These are phyloP conservation scores for Halenospora varia DNA, from an alignment of 495 filamentous ascomycete genomes.

Conservation along the genomic window DNA sequence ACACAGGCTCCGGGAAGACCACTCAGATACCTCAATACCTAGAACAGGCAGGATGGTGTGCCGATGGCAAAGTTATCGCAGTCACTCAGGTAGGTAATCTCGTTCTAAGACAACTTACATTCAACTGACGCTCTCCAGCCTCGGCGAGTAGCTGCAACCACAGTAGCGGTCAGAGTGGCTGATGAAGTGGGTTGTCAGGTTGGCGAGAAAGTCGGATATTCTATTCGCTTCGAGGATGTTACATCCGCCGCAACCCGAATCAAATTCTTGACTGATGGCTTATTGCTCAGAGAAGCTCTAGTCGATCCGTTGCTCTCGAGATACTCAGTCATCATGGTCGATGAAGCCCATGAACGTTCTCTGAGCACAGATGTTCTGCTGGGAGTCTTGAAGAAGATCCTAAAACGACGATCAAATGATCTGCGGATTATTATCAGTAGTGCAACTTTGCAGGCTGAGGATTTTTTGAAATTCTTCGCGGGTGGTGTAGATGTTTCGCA, in stretches of 20 bases:
- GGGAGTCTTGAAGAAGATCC: conserved; percentile 91
- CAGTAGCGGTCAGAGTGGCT: conserved; percentile 85
- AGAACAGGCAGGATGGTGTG: conserved; percentile 85
- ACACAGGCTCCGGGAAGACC: conserved; percentile 89
- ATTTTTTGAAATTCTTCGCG: conserved; percentile 81
- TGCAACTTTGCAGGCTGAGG: conserved; percentile 88
- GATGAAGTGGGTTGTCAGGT: conserved; percentile 89
- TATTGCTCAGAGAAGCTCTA: conserved; percentile 89
- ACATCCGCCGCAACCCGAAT: conserved; percentile 86
- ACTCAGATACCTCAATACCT: conserved; percentile 88
- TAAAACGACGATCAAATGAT: conserved; percentile 68
- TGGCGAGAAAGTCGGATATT: conserved; percentile 94
- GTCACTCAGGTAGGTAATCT: conserved; percentile 75
- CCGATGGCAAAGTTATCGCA: conserved; percentile 72
- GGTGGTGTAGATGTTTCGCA: conserved; percentile 33
- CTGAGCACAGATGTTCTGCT: conserved; percentile 92
- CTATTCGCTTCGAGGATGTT: conserved; percentile 92
- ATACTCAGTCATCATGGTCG: conserved; percentile 97
- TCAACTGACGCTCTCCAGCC: conserved; percentile 53
- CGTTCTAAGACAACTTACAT: background rate
- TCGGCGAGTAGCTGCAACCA: conserved; percentile 87
- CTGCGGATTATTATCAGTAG: conserved; percentile 89
- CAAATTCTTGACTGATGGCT: conserved; percentile 95
- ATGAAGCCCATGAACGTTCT: conserved; percentile 95
- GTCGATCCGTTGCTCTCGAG: conserved; percentile 88